Conservation (phyloP, 139 green algal species). For the Microglena sp. region DNA sequence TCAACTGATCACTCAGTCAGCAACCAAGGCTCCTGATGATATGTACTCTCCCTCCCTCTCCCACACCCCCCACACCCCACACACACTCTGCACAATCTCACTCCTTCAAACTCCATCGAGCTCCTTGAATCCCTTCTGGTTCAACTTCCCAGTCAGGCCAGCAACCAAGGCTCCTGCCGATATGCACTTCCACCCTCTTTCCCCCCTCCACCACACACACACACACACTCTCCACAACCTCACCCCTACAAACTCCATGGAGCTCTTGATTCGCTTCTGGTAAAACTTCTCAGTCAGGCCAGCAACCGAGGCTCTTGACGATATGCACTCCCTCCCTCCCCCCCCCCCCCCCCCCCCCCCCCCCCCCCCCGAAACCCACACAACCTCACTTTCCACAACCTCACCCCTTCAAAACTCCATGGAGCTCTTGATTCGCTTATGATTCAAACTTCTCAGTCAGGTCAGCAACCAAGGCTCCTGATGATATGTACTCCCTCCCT, state of each 20-base stretch:
- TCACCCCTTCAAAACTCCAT: conserved; percentile 13
- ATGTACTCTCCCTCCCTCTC: background rate
- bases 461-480: conserved; percentile 36
- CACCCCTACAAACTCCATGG: conserved; percentile 12
- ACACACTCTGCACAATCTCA: too few relatives aligned
- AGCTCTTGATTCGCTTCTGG: conserved; percentile 40
- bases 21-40: conserved; percentile 39
- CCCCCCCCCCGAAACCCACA: too few relatives aligned
- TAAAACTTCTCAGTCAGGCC: conserved; percentile 56
- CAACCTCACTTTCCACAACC: too few relatives aligned
- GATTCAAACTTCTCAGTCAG: conserved; percentile 57
- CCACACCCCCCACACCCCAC: too few relatives aligned
- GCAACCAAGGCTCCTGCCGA: conserved; percentile 40
- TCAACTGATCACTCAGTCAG: conserved; percentile 51
- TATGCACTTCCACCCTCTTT: too few relatives aligned
- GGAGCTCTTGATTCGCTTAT: conserved; percentile 36
- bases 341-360: too few relatives aligned
- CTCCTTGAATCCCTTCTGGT: conserved; percentile 44
- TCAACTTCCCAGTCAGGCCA: conserved; percentile 52
- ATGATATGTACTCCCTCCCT: conserved; percentile 19
- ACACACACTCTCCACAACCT: too few relatives aligned
- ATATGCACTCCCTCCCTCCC: too few relatives aligned
- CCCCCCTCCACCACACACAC: too few relatives aligned
- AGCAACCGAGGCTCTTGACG: too few relatives aligned
- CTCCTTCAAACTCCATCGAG: conserved; percentile 10